phyloP scores from a whole-genome alignment of 75 land plant species.

The Cryptomeria japonica region DNA sequence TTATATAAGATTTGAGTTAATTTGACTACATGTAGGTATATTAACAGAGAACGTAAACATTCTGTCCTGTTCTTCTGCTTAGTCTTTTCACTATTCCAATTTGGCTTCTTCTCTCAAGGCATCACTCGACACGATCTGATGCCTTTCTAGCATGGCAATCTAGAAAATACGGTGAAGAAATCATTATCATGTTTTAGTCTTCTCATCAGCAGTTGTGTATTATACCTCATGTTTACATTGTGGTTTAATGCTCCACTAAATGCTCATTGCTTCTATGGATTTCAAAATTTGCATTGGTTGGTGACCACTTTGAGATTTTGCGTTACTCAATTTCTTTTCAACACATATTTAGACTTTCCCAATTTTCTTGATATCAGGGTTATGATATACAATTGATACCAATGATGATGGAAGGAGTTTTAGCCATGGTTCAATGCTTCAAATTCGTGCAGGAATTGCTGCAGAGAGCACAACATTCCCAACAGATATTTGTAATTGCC shows the following conservation, averaged over 20 bases:
- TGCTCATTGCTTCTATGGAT: not conserved
- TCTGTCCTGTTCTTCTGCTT: not conserved
- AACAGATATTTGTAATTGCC: constrained; percentile 27
- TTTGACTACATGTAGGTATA: too few species aligned
- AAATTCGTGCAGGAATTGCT: constrained; percentile 39
- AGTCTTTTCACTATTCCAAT: not conserved
- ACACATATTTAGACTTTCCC: not conserved
- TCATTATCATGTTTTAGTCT: not conserved
- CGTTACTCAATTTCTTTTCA: not conserved
- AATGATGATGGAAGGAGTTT: constrained; percentile 42
- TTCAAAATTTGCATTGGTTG: not conserved
- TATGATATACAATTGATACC: constrained; percentile 36
- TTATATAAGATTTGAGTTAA: not conserved
- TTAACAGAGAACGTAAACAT: not conserved
- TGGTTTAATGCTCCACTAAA: not conserved
- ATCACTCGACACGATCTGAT: not conserved
- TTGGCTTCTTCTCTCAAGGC: not conserved
- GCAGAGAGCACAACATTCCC: constrained; percentile 28
- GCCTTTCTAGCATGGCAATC: not conserved
- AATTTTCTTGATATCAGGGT: constrained; percentile 23
- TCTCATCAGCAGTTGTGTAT: not conserved
- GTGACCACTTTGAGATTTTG: not conserved
- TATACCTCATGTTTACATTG: not conserved
- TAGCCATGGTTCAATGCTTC: constrained; percentile 36
- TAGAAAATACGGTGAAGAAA: not conserved